A percentile compares a stretch with the other conserved stretches of the same genome.
These are phyloP conservation scores for Phaeoacremonium minimum DNA, from an alignment of 2,329 filamentous ascomycete species.

Conservation along the genomic window DNA sequence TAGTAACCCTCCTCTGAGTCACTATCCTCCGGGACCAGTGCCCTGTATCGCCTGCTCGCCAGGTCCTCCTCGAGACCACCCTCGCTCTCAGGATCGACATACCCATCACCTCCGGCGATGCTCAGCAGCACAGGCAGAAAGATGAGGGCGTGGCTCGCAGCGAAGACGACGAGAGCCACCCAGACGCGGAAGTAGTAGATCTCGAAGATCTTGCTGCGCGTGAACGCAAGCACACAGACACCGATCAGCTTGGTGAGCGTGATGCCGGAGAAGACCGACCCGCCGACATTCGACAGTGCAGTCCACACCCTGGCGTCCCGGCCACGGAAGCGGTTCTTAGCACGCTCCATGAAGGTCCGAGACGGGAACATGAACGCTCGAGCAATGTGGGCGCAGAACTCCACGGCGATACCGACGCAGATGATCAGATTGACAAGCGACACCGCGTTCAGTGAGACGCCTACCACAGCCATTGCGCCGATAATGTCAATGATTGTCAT, in stretches of 20 bases:
- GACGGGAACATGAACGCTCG: slow-evolving; percentile 94
- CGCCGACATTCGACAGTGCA: slow-evolving; percentile 89
- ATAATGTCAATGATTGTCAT: slow-evolving; percentile 96
- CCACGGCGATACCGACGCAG: slow-evolving; percentile 91
- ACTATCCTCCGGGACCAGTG: slow-evolving; percentile 67
- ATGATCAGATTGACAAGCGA: slow-evolving; percentile 96
- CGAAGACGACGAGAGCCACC: slow-evolving; percentile 87
- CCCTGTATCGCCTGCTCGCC: slow-evolving; percentile 71
- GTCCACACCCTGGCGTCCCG: slow-evolving; percentile 87
- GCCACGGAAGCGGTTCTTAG: slow-evolving; percentile 72
- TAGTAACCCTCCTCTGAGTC: slow-evolving; percentile 69
- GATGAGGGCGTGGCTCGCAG: slow-evolving; percentile 80
- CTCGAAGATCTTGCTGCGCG: slow-evolving; percentile 96
- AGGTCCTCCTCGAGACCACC: slow-evolving; percentile 89
- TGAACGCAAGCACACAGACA: slow-evolving; percentile 89
- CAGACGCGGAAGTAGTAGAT: slow-evolving; percentile 99
- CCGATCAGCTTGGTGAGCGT: slow-evolving; percentile 93
- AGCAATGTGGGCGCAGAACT: slow-evolving; percentile 96
- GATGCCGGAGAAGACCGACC: slow-evolving; percentile 92
- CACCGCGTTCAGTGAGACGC: slow-evolving; percentile 90
- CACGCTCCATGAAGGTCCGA: slow-evolving; percentile 73
- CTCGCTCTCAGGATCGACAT: slow-evolving; percentile 81
- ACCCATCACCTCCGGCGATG: slow-evolving; percentile 80
- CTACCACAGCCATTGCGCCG: slow-evolving; percentile 85
- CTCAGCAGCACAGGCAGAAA: slow-evolving; percentile 89